phyloP scores from a whole-genome alignment of 2,329 filamentous ascomycete genomes.

The Neonectria punicea region DNA sequence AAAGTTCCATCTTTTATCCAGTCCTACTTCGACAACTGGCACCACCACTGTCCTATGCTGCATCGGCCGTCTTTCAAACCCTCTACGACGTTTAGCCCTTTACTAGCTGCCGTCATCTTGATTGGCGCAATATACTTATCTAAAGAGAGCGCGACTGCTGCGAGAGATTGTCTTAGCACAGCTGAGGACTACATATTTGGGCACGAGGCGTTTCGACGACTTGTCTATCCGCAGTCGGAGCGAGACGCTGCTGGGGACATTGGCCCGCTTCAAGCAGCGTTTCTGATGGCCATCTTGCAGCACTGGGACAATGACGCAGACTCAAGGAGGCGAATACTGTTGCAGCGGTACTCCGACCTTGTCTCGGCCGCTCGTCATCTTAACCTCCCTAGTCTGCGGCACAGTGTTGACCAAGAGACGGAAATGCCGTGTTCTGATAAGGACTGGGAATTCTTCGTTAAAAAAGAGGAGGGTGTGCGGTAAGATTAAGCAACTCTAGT shows the following conservation, averaged over 20 bases:
- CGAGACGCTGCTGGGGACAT: not conserved
- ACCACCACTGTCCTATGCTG: slow-evolving; percentile 1
- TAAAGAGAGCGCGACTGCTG: not conserved
- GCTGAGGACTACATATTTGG: slow-evolving; percentile 3
- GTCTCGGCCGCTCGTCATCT: not conserved
- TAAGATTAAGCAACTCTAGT: not conserved
- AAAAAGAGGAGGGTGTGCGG: slow-evolving; percentile 2
- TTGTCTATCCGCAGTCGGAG: not conserved
- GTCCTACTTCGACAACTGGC: slow-evolving; percentile 9
- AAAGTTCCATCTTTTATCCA: not conserved
- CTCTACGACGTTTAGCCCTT: not conserved
- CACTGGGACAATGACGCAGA: slow-evolving; percentile 3
- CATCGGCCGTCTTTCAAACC: not conserved
- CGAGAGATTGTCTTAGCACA: not conserved
- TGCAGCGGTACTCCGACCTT: not conserved
- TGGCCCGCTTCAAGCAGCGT: not conserved
- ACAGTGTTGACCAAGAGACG: not conserved
- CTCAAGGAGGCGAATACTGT: not conserved
- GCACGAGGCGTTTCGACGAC: not conserved
- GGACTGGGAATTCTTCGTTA: not conserved
- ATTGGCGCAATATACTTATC: not conserved
- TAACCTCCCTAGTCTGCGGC: not conserved
- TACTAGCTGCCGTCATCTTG: not conserved
- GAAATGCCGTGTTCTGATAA: not conserved
- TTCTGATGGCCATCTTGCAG: not conserved